Conservation (phyloP, 2,329 filamentous ascomycete species). For the Diaporthe citri region DNA sequence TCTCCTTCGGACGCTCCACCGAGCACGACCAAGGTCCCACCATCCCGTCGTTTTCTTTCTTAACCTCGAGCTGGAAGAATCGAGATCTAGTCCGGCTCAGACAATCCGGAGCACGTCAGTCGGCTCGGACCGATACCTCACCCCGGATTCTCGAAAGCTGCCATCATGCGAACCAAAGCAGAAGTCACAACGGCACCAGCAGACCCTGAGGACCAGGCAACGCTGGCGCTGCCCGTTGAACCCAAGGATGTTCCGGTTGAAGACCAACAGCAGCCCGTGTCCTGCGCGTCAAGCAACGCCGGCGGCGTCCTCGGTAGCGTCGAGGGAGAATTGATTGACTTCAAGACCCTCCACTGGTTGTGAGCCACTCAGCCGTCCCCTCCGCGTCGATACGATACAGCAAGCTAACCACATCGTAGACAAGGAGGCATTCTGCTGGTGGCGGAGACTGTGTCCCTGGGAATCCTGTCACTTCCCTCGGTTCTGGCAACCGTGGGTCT, state of each 20-base stretch:
- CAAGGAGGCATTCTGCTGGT: constrained; percentile 26
- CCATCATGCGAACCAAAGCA: constrained; percentile 5
- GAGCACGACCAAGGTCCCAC: neutral
- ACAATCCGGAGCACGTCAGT: neutral
- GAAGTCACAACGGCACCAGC: neutral
- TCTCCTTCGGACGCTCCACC: constrained; percentile 5
- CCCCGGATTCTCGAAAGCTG: neutral
- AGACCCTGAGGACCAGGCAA: neutral
- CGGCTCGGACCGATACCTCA: neutral
- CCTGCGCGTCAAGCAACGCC: constrained; percentile 1
- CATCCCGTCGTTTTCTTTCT: neutral
- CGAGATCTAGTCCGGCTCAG: neutral
- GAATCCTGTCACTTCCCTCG: constrained; percentile 19
- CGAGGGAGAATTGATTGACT: constrained; percentile 18
- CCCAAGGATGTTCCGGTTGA: constrained; percentile 3
- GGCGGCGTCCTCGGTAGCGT: constrained; percentile 4
- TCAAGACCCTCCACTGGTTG: constrained; percentile 27
- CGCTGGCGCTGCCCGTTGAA: neutral
- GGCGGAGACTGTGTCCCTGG: constrained; percentile 20
- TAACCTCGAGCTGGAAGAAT: neutral
- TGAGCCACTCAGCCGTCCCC: neutral
- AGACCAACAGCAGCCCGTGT: neutral
- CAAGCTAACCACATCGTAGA: neutral
- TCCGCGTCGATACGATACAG: no score
- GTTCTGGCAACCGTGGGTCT: constrained; percentile 30